Base-by-base conservation (phyloP, 2,329 filamentous ascomycete genomes). In the Phialocephala sp. region DNA sequence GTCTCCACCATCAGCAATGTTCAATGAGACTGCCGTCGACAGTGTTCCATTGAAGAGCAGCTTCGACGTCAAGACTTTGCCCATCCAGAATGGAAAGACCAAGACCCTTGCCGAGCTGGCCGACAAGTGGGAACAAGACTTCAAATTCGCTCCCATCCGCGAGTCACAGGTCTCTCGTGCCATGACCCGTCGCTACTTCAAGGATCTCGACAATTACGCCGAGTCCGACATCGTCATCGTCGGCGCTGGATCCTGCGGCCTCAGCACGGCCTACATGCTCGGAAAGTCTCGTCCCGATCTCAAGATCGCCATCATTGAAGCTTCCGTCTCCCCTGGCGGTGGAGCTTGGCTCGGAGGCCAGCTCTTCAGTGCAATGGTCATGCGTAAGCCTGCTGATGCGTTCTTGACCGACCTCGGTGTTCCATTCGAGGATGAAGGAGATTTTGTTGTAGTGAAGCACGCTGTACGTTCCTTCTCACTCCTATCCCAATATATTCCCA, bases 151-250 rank as follows among this genome's bases (percentile, higher is more conserved):
- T 60, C 91, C 91, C 63, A 97, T 97, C 80, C 91, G 94, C 72
- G 93, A 97, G 86, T 92, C 88, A 71, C 92, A 96, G 81, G 93
- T 97, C 77, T 94, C 92, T 59, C 92, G 93, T 69, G 93, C 93
- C 78, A 97, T 97, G 93, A 94, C 92, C 62, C 87, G 91, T 60
- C 92, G 93, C 77, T 97, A 97, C 89, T 97, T 97, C 79, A 81
- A 87, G 74, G 93, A 97, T 81, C 84, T 97, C 62, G 92, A 97
- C 83, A 87, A 81, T 67, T 95, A 97, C 77, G 93, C 93, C 78
- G 93, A 97, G 83, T 93, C 91, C 57, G 94, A 97, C 84, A 89
- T 97, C 76, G 93, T 97, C 82, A 97, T 97, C 77, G 86, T 97
- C 71, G 93, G 94, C 66, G 94, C 93, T 37, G 94, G 94, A 58